A percentile compares a stretch with the other conserved stretches of the same genome.
Conservation (phyloP, 2,329 filamentous ascomycete species). For the Cercospora berteroae region DNA sequence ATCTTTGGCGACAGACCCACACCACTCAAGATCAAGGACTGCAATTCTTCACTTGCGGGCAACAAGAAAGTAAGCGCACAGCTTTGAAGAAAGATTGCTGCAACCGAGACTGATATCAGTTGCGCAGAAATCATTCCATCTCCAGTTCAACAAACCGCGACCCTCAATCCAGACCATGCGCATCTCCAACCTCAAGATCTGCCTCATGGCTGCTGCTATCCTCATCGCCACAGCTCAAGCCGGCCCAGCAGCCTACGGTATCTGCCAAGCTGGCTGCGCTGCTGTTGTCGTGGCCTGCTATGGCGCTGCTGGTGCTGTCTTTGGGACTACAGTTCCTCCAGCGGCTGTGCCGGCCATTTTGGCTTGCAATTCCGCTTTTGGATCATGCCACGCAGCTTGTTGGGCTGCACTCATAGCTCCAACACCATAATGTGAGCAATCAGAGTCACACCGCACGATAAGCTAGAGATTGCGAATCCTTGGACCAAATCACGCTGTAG, state of each 20-base stretch:
- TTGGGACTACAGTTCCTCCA: slow-evolving; percentile 39
- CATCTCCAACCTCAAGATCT: background rate
- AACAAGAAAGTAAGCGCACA: background rate
- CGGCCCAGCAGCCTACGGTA: slow-evolving; percentile 43
- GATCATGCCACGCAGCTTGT: slow-evolving; percentile 49
- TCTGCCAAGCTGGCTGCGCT: slow-evolving; percentile 51
- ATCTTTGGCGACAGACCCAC: background rate
- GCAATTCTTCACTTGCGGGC: background rate
- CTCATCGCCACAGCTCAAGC: slow-evolving; percentile 18
- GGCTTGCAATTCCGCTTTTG: slow-evolving; percentile 49
- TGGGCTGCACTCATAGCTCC: slow-evolving; percentile 30
- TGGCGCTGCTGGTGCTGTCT: slow-evolving; percentile 45
- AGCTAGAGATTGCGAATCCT: no score
- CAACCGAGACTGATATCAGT: background rate
- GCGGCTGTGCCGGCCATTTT: slow-evolving; percentile 44
- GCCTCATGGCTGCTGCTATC: background rate
- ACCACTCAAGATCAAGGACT: background rate
- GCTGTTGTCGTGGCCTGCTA: slow-evolving; percentile 50
- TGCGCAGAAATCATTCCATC: background rate
- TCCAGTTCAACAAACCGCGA: background rate
- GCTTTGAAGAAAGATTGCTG: background rate
- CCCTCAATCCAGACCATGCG: background rate
- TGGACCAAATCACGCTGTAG: no score
- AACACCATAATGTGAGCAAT: slow-evolving; percentile 6
- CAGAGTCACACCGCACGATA: no score